phyloP scores from a whole-genome alignment of 2,329 filamentous ascomycete genomes.

The Aspergillus aculeatinus region DNA sequence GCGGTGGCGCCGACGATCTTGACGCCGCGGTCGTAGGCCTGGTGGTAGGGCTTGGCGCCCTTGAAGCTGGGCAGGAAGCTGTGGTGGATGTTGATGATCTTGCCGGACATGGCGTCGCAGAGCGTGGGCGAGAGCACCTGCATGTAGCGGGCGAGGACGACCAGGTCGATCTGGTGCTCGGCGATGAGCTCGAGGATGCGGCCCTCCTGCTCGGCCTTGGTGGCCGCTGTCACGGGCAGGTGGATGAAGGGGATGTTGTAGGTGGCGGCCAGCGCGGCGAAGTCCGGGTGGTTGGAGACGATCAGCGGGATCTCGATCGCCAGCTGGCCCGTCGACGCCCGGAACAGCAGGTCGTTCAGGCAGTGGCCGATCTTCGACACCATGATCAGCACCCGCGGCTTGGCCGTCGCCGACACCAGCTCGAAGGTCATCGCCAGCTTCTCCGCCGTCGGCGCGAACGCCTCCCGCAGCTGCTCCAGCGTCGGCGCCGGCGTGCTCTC shows the following conservation, averaged over 20 bases:
- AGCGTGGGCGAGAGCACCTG: slow-evolving; percentile 75
- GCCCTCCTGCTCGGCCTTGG: slow-evolving; percentile 70
- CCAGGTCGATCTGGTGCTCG: slow-evolving; percentile 70
- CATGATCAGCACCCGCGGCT: slow-evolving; percentile 80
- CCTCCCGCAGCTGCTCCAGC: slow-evolving; percentile 53
- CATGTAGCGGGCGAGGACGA: slow-evolving; percentile 84
- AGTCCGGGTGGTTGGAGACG: slow-evolving; percentile 80
- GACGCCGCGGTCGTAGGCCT: slow-evolving; percentile 80
- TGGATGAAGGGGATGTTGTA: slow-evolving; percentile 80
- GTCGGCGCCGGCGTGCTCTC: slow-evolving; percentile 27
- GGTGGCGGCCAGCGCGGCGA: slow-evolving; percentile 64
- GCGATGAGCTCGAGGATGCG: slow-evolving; percentile 69
- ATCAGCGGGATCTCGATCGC: slow-evolving; percentile 74
- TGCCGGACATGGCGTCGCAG: slow-evolving; percentile 75
- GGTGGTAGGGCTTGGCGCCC: slow-evolving; percentile 84
- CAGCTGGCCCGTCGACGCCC: slow-evolving; percentile 71
- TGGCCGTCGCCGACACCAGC: slow-evolving; percentile 65
- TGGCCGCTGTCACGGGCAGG: slow-evolving; percentile 75
- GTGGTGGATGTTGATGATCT: slow-evolving; percentile 92
- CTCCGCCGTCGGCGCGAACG: slow-evolving; percentile 61
- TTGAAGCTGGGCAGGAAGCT: slow-evolving; percentile 85
- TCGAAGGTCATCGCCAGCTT: slow-evolving; percentile 70
- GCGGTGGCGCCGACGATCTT: slow-evolving; percentile 87
- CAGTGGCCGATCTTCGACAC: slow-evolving; percentile 87
- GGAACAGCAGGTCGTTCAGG: slow-evolving; percentile 79